Evolutionary conservation across 129 eudicot species (phyloP).

Genomic region (Flaveria brownii): DNA sequence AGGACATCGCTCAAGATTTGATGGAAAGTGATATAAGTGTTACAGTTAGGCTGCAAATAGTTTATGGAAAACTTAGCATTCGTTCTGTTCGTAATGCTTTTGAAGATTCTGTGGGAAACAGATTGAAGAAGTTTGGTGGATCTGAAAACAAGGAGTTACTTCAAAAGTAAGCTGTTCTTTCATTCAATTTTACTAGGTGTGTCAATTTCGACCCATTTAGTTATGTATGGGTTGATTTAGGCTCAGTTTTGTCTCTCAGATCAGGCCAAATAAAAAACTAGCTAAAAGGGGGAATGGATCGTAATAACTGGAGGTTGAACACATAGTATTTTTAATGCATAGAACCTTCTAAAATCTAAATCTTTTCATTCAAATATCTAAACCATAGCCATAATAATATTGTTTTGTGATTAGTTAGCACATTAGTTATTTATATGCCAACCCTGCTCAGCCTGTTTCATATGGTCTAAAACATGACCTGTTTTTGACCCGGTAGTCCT

Average conservation of each 20-base stretch:
- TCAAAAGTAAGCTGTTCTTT: slow-evolving; percentile 53
- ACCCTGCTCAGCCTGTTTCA: neutral
- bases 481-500: neutral
- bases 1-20: slow-evolving; percentile 59
- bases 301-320: neutral
- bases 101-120: slow-evolving; percentile 86
- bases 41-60: slow-evolving; percentile 92
- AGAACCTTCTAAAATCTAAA: neutral
- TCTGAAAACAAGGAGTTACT: slow-evolving; percentile 81
- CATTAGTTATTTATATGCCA: slow-evolving; percentile 10
- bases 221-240: neutral
- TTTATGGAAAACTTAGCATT: slow-evolving; percentile 83
- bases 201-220: neutral
- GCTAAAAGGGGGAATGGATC: neutral
- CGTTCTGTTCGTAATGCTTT: slow-evolving; percentile 90
- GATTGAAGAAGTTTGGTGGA: slow-evolving; percentile 82
- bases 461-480: neutral
- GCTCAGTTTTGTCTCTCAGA: neutral
- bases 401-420: neutral
- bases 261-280: neutral
- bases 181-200: neutral
- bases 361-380: neutral
- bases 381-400: neutral
- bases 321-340: neutral
- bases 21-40: slow-evolving; percentile 72